Evolutionary conservation across 208 protist species (phyloP).

Genomic region (Crithidia brevicula): DNA sequence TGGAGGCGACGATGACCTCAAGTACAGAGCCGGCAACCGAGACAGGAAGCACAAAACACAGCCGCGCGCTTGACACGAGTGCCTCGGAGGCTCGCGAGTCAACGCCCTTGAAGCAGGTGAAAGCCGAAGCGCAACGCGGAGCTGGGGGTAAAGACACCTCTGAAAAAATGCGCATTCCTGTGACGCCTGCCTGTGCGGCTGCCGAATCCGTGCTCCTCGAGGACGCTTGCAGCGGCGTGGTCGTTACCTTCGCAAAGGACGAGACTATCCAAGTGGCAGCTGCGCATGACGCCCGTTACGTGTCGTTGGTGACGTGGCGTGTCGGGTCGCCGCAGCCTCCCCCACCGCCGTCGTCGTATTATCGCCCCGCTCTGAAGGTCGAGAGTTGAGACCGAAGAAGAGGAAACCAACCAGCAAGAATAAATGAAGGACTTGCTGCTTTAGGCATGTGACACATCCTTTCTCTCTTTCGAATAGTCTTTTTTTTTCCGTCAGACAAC

Average conservation of each 20-base stretch:
- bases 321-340: not conserved
- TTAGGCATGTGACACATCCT: too few relatives aligned
- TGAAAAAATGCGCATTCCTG: too few relatives aligned
- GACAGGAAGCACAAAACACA: not conserved
- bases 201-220: constrained; percentile 27
- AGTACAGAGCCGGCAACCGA: too few relatives aligned
- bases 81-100: too few relatives aligned
- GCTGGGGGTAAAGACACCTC: too few relatives aligned
- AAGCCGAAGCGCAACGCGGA: not conserved
- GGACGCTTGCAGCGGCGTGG: constrained; percentile 42
- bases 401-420: too few relatives aligned
- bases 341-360: not conserved
- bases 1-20: too few relatives aligned
- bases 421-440: too few relatives aligned
- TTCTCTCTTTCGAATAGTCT: too few relatives aligned
- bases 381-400: not conserved
- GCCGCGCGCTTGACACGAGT: too few relatives aligned
- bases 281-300: constrained; percentile 43
- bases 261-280: constrained; percentile 41
- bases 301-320: constrained; percentile 57
- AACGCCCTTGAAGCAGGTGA: constrained; percentile 1
- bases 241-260: constrained; percentile 25
- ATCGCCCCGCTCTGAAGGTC: not conserved
- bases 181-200: constrained; percentile 2
- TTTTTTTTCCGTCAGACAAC: too few relatives aligned